Evolutionary conservation across 2,329 filamentous ascomycete species (phyloP), one percentile per base, ranked within the genome.

Genomic region (Ustulina deusta): DNA sequence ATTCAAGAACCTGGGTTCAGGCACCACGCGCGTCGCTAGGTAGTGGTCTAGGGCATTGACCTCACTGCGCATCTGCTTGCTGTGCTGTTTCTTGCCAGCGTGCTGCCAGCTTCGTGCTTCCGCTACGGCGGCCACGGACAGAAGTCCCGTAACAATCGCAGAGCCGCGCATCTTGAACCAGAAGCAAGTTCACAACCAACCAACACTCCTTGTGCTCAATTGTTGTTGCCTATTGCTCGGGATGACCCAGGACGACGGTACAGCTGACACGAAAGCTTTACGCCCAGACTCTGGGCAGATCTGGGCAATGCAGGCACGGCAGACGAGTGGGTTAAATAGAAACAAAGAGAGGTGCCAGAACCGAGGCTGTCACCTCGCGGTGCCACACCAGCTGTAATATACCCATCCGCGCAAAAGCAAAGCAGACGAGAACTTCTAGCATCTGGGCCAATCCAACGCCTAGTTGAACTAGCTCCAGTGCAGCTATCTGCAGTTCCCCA

Each of bases 41-140:
- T 73, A 77, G 29, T 74, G 66, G 20, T 71, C 65, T 22, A 74
- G 34, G 51, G 56, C 66, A 55, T 63, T 65, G 29, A 67, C 49
- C 20, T 65, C 54, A 25, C 42, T 34, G 34, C 60, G 66, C 3
- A 61, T 51, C 0, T 67, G 52, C 40, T 63, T 65, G n/a, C n/a
- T n/a, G n/a, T 63, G 64, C 6, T 74, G 70, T 52, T 73, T 75
- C 73, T 74, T 78, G 55, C 76, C 76, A 10, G 76, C 77, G 29
- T 78, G 77, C 70, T 77, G 76, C 58, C 68, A 75, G 71, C 76
- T 77, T 55, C 72, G 73, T 1, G 73, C 64, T 15, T 70, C 70
- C 49, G 34, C 73, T 70, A 61, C 62, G 63, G 69, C 69, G 29
- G 71, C 71, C 9, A 70, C 71, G 42, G 74, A 71, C 65, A 78